Evolutionary conservation across 768 basidiomycete species (phyloP), one percentile per base, ranked within the genome.

Genomic region (Strobilomyces echinocephalus): DNA sequence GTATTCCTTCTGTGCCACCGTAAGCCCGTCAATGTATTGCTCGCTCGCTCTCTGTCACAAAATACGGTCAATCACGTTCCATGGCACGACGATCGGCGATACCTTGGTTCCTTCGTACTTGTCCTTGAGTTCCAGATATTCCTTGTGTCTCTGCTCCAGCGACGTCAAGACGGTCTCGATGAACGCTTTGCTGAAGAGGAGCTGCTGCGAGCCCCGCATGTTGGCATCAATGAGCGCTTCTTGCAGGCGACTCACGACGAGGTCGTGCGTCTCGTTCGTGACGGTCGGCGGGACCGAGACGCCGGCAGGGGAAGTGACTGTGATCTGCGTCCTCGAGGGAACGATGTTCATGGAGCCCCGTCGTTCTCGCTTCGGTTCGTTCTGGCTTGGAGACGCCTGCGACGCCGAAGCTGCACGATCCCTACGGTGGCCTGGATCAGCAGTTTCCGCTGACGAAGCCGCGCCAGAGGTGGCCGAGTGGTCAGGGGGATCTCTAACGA

Each of bases 1-100:
- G 66, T 95, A 97, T 66, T 98, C 97, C 40, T 87, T 86, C 61
- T 94, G 90, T 2, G 95, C 94, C 24, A 95, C 93, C 1, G 85
- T 86, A 39, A 99, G 75, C 39, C 97, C 97, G 57, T 94, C 88
- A 51, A 94, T 89, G 56, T 90, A 95, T 59, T 92, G 89, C 58
- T 89, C 88, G 65, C 92, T 97, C 45, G 89, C 84, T 46, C 95
- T 78, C 95, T 99, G 65, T 33, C 31, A 43, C 35, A 16, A 49
- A 45, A 49, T 5, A 10, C 40, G 44, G 52, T 36, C 43, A 44
- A 42, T 41, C 53, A 24, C 10, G n/a, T 40, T 7, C 24, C 24
- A 24, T 4, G 35, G 38, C 14, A 34, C 30, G 28, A 48, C 50
- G 7, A 46, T 38, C 35, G 18, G 42, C 69, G 81, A 55, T 58